Evolutionary conservation across 805 yeast species (phyloP).

Genomic region (Metschnikowia similis): DNA sequence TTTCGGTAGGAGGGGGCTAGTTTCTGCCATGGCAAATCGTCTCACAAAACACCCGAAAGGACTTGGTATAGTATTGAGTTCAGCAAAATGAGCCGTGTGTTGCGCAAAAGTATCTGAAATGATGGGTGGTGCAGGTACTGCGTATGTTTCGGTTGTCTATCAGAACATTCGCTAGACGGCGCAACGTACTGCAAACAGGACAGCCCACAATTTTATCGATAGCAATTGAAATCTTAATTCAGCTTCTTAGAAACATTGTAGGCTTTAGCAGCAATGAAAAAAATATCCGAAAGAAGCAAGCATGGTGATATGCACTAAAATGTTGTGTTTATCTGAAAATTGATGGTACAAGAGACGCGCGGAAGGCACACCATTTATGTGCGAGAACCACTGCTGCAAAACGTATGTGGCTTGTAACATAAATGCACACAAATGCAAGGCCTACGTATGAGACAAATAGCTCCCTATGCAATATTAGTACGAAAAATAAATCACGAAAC

Average conservation of each 20-base stretch:
- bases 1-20: constrained; percentile 18
- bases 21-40: constrained; percentile 10
- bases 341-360: background rate
- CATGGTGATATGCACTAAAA: too few relatives aligned
- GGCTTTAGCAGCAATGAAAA: too few relatives aligned
- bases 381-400: background rate
- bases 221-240: background rate
- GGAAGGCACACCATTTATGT: background rate
- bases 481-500: too few relatives aligned
- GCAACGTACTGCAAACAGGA: constrained; percentile 1
- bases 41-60: background rate
- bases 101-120: background rate
- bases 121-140: constrained; percentile 2
- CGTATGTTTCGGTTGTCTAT: constrained; percentile 1
- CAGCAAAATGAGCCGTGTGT: background rate
- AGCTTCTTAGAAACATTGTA: background rate
- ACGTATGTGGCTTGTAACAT: background rate
- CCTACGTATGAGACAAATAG: background rate
- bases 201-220: background rate
- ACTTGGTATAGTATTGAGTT: background rate
- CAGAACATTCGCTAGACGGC: background rate
- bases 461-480: background rate
- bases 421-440: background rate
- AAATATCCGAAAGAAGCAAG: too few relatives aligned
- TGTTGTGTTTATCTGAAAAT: background rate